Percentiles rank a stretch among this genome's conserved stretches.
These are phyloP conservation scores for Pharus latifolius DNA, from an alignment of 176 grass and related monocot genomes.

Conservation along the genomic window DNA sequence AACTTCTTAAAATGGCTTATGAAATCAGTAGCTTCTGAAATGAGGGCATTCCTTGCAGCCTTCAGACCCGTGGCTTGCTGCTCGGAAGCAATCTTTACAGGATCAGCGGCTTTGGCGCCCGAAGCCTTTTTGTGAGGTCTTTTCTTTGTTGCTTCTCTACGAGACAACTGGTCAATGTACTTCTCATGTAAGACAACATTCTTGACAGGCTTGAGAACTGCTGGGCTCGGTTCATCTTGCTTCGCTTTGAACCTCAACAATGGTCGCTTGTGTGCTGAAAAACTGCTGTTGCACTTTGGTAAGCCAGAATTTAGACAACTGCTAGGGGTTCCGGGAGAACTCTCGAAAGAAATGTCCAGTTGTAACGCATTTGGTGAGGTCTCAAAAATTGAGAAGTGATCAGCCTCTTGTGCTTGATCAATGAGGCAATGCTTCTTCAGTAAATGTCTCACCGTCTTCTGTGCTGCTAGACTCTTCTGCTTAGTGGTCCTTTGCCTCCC, in stretches of 20 bases:
- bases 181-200: conserved; percentile 72
- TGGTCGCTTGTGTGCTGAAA: conserved; percentile 16
- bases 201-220: conserved; percentile 66
- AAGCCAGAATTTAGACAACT: conserved; percentile 9
- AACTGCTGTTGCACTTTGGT: conserved; percentile 25
- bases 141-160: conserved; percentile 45
- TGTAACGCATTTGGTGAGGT: conserved; percentile 38
- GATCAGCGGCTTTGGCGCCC: conserved; percentile 3
- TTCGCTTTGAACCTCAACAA: conserved; percentile 27
- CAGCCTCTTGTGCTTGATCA: conserved; percentile 50
- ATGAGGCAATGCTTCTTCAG: conserved; percentile 52
- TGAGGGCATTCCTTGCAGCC: conserved; percentile 53
- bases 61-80: conserved; percentile 26
- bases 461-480: conserved; percentile 36
- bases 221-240: conserved; percentile 31
- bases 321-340: conserved; percentile 40
- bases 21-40: conserved; percentile 58
- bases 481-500: conserved; percentile 34
- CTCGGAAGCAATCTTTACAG: background rate
- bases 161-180: conserved; percentile 71
- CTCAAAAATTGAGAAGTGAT: conserved; percentile 83
- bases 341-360: conserved; percentile 23
- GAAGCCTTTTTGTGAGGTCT: conserved; percentile 17
- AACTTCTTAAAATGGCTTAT: conserved; percentile 53
- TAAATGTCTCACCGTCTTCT: conserved; percentile 65